These are phyloP conservation scores for Xanthoconium separans DNA, from an alignment of 1,284 basidiomycete species.

Conservation along the genomic window DNA sequence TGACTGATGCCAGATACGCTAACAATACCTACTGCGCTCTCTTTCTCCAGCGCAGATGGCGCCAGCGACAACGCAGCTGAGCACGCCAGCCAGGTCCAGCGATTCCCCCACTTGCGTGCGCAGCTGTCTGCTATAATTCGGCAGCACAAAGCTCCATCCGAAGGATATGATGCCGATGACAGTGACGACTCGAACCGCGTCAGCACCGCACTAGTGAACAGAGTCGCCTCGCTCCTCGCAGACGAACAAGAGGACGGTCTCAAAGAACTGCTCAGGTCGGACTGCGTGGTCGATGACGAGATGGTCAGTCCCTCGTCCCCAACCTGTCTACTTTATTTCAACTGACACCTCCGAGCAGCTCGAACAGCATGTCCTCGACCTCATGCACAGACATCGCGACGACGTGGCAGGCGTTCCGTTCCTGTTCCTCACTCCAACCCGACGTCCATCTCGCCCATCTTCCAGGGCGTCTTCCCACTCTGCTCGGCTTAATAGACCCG, in stretches of 20 bases:
- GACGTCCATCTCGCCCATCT: conserved; percentile 78
- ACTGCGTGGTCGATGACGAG: conserved; percentile 72
- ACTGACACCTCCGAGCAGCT: conserved; percentile 42
- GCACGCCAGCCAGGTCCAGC: conserved; percentile 31
- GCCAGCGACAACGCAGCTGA: conserved; percentile 24
- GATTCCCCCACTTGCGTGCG: conserved; percentile 77
- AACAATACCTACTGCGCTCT: conserved; percentile 22
- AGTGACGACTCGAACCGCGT: conserved; percentile 54
- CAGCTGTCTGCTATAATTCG: conserved; percentile 70
- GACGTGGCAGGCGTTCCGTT: conserved; percentile 81
- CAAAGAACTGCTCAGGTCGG: conserved; percentile 69
- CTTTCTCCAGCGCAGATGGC: conserved; percentile 8
- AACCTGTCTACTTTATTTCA: conserved; percentile 15
- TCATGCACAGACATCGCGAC: conserved; percentile 86
- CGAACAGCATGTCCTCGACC: conserved; percentile 75
- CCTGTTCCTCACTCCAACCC: conserved; percentile 73
- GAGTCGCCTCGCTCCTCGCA: conserved; percentile 69
- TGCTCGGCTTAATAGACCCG: conserved; percentile 62
- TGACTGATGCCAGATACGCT: conserved; percentile 29
- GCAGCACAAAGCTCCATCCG: conserved; percentile 56
- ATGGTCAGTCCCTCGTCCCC: conserved; percentile 48
- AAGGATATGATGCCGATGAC: conserved; percentile 58
- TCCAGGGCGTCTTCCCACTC: conserved; percentile 76
- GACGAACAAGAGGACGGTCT: conserved; percentile 86
- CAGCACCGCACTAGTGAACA: conserved; percentile 57